phyloP scores from a whole-genome alignment of 345 rosid genomes.

The Chamaenerion angustifolium region DNA sequence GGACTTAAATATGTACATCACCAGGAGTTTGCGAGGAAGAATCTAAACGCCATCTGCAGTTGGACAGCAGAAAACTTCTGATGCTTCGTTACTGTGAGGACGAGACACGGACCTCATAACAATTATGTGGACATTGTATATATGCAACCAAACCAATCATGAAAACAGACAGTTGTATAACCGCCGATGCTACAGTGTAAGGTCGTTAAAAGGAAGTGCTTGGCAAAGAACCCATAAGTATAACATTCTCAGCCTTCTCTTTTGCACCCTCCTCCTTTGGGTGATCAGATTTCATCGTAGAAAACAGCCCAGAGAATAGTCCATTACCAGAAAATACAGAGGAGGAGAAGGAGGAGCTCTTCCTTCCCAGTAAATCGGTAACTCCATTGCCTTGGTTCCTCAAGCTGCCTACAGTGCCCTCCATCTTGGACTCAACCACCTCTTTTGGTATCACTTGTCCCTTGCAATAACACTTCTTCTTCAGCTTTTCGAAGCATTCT shows the following conservation, averaged over 20 bases:
- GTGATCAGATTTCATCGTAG: constrained; percentile 32
- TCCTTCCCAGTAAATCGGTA: constrained; percentile 21
- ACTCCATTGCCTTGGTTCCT: too few relatives aligned
- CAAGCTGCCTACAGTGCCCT: too few relatives aligned
- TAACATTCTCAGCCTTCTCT: constrained; percentile 44
- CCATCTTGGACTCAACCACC: constrained; percentile 7
- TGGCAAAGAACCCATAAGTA: constrained; percentile 74
- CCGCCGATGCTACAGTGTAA: too few relatives aligned
- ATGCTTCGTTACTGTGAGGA: too few relatives aligned
- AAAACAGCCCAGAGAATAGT: constrained; percentile 40
- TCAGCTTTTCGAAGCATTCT: constrained; percentile 54
- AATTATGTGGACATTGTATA: too few relatives aligned
- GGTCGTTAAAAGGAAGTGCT: constrained; percentile 37
- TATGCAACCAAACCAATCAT: too few relatives aligned
- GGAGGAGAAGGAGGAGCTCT: constrained; percentile 7
- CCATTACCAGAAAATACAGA: constrained; percentile 10
- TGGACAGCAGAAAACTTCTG: too few relatives aligned
- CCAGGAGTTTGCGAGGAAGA: too few relatives aligned
- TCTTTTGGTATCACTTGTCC: constrained; percentile 17
- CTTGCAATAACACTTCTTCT: constrained; percentile 48
- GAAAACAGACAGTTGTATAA: too few relatives aligned
- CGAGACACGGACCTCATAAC: too few relatives aligned
- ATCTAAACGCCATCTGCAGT: too few relatives aligned
- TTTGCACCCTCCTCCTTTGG: constrained; percentile 19
- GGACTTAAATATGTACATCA: too few relatives aligned